phyloP scores from a whole-genome alignment of 176 grass and related monocot species.

The Puccinellia tenuiflora region DNA sequence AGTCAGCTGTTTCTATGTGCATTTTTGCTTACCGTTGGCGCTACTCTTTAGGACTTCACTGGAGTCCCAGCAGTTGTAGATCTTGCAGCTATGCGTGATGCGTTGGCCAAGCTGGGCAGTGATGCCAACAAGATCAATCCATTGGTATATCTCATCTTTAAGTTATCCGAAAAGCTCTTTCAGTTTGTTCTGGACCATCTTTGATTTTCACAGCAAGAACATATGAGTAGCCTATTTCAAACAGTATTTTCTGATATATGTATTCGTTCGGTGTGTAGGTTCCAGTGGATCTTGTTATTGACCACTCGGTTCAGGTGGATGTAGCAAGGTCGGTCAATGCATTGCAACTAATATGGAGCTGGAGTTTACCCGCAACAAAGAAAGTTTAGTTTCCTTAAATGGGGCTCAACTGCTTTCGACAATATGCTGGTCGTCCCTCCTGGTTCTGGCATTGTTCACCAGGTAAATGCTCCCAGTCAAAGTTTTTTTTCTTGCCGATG shows the following conservation, averaged over 20 bases:
- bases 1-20: background rate
- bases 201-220: background rate
- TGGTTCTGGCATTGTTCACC: slow-evolving; percentile 80
- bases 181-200: background rate
- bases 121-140: slow-evolving; percentile 86
- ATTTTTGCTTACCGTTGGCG: background rate
- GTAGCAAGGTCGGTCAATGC: slow-evolving; percentile 64
- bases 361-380: slow-evolving; percentile 71
- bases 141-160: slow-evolving; percentile 34
- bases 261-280: slow-evolving; percentile 34
- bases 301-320: slow-evolving; percentile 80
- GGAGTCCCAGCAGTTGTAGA: slow-evolving; percentile 79
- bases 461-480: slow-evolving; percentile 32
- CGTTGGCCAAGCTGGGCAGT: slow-evolving; percentile 59
- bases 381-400: slow-evolving; percentile 91
- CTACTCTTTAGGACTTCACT: slow-evolving; percentile 61
- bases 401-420: slow-evolving; percentile 74
- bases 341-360: slow-evolving; percentile 67
- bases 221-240: background rate
- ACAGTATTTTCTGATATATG: background rate
- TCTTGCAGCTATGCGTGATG: slow-evolving; percentile 85
- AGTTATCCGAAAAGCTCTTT: background rate
- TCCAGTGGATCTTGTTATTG: slow-evolving; percentile 81
- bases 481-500: background rate
- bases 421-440: slow-evolving; percentile 83